Percentiles rank a stretch among this genome's conserved stretches.
These are phyloP conservation scores for Alternaria tenuissima DNA, from an alignment of 2,329 filamentous ascomycete genomes.

Conservation along the genomic window DNA sequence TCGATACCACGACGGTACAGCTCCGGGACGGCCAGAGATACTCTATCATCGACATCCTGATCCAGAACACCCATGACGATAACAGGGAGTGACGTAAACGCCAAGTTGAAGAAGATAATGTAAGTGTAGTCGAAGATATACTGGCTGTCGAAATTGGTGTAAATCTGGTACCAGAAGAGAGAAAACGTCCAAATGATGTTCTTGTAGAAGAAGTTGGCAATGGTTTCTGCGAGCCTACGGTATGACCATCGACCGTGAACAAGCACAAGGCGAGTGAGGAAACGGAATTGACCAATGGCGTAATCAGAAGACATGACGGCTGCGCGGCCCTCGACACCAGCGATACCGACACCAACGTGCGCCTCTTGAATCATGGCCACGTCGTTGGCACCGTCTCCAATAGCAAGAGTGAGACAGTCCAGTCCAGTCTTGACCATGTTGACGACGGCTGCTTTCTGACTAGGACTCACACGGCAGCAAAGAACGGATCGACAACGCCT, in stretches of 20 bases:
- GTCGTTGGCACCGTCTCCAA: slow-evolving; percentile 90
- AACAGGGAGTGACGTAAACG: slow-evolving; percentile 94
- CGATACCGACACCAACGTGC: slow-evolving; percentile 88
- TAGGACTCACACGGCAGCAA: slow-evolving; percentile 95
- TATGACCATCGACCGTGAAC: slow-evolving; percentile 94
- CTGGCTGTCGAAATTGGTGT: slow-evolving; percentile 93
- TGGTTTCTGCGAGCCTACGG: slow-evolving; percentile 87
- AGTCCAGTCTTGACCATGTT: slow-evolving; percentile 93
- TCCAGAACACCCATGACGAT: slow-evolving; percentile 96
- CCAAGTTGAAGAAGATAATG: slow-evolving; percentile 94
- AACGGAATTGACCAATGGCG: slow-evolving; percentile 87
- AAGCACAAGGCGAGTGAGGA: slow-evolving; percentile 78
- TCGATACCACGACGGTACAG: slow-evolving; percentile 96
- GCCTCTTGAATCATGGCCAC: slow-evolving; percentile 94
- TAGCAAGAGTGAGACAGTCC: slow-evolving; percentile 93
- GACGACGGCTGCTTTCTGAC: slow-evolving; percentile 97
- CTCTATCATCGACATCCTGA: slow-evolving; percentile 93
- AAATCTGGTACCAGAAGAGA: slow-evolving; percentile 98
- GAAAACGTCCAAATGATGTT: slow-evolving; percentile 98
- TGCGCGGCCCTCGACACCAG: slow-evolving; percentile 85
- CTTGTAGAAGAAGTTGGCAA: slow-evolving; percentile 99
- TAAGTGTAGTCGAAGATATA: slow-evolving; percentile 99
- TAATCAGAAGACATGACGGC: slow-evolving; percentile 88
- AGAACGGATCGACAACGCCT: slow-evolving; percentile 97
- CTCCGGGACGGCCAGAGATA: slow-evolving; percentile 93